Conservation (phyloP, 1,284 basidiomycete genomes). For the Termitomyces sp. region DNA sequence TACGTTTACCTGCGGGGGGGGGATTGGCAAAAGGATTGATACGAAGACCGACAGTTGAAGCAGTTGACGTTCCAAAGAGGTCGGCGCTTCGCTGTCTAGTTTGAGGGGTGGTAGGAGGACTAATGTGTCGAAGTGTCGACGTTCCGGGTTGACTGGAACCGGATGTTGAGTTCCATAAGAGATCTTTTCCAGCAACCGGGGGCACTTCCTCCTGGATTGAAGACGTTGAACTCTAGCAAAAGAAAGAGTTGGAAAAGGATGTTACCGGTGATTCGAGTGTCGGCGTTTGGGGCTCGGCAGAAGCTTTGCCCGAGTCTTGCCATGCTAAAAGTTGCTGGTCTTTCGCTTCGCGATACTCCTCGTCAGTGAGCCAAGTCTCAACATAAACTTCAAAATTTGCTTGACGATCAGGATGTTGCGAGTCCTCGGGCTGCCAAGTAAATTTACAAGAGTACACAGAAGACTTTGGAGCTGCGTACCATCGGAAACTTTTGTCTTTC, state of each 20-base stretch:
- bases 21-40: constrained; percentile 32
- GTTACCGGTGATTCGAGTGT: constrained; percentile 31
- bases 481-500: constrained; percentile 63
- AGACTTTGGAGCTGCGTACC: constrained; percentile 38
- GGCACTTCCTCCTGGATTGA: constrained; percentile 18
- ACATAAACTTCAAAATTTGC: constrained; percentile 64
- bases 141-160: constrained; percentile 24
- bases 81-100: constrained; percentile 24
- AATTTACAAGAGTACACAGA: constrained; percentile 2
- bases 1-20: constrained; percentile 24
- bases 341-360: constrained; percentile 62
- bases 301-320: constrained; percentile 49
- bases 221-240: background rate
- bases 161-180: constrained; percentile 39
- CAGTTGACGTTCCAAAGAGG: constrained; percentile 41
- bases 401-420: constrained; percentile 66
- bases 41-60: constrained; percentile 31
- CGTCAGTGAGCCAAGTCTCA: constrained; percentile 73
- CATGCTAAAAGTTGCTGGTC: constrained; percentile 57
- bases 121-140: constrained; percentile 22
- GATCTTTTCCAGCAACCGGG: constrained; percentile 35
- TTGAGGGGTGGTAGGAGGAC: constrained; percentile 18
- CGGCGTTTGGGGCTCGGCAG: constrained; percentile 37
- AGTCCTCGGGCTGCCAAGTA: constrained; percentile 59
- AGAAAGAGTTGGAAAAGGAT: background rate